These are phyloP conservation scores for Russula sp. DNA, from an alignment of 768 basidiomycete species.

Conservation along the genomic window DNA sequence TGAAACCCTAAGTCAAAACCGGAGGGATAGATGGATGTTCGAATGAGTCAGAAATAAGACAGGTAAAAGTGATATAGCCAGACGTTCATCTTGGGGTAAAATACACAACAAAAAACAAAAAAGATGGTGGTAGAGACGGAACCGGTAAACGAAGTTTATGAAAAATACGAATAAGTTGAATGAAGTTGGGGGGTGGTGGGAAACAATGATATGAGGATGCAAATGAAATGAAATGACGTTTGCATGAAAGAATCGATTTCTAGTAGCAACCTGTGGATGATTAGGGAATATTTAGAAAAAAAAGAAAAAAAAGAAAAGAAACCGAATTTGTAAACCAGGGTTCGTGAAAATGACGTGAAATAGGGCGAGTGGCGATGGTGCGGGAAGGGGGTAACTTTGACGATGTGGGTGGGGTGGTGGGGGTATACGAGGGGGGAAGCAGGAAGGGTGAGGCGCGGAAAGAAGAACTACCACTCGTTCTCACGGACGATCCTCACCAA, in stretches of 20 bases:
- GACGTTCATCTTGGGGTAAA: background rate
- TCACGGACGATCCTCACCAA: slow-evolving; percentile 20
- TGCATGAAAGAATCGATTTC: background rate
- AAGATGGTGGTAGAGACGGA: background rate
- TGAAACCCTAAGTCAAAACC: background rate
- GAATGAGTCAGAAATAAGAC: background rate
- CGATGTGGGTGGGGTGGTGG: background rate
- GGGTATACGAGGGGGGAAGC: too few relatives aligned
- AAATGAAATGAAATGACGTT: slow-evolving; percentile 3
- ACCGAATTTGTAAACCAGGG: background rate
- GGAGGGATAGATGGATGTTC: background rate
- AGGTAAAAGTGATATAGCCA: background rate
- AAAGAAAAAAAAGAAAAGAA: background rate
- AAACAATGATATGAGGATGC: background rate
- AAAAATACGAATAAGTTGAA: slow-evolving; percentile 19
- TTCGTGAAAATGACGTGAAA: background rate
- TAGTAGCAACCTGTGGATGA: background rate
- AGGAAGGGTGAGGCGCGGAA: too few relatives aligned
- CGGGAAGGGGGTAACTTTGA: background rate
- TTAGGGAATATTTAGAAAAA: slow-evolving; percentile 7
- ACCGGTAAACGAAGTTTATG: background rate
- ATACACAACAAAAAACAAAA: background rate
- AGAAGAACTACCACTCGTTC: slow-evolving; percentile 20
- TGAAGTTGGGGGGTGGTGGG: background rate
- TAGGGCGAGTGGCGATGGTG: background rate